Base-by-base conservation (phyloP, 371 early-diverging fungal genomes). In the Apophysomyces variabilis region DNA sequence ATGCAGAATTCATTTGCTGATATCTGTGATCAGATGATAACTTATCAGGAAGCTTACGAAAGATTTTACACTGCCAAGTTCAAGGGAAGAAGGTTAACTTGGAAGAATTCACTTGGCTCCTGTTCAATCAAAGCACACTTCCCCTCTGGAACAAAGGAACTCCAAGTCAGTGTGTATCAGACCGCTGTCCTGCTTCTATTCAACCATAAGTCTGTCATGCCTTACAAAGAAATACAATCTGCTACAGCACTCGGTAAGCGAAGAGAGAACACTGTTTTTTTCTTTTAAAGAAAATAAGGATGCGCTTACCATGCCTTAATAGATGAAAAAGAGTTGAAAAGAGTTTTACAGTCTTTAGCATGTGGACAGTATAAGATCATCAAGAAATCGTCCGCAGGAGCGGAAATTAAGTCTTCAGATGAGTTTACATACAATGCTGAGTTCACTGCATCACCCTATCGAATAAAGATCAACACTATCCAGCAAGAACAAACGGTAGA, bases 71-170 rank as follows among this genome's bases (percentile, higher is more conserved):
- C 80, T 14, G 78, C 78, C 37, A 88, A 88, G 69, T 90, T 93
- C 77, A 91, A 85, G 39, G 94, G 95, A 7, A 85, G 93, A 57
- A 83, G 87, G 38, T 74, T 98, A 38, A 87, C 85, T 45, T 98
- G 96, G 96, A 93, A 93, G 67, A 88, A 92, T 65, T 81, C 87
- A 5, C 83, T 96, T 43, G 94, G 93, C 0, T 86, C 87, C 16
- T 93, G 95, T 70, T 67, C 88, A 6, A 66, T 96, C 4, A 84
- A 80, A 54, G 93, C 89, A 1, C 38, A 76, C 38, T 95, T 92
- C 61, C 79, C 76, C 60, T 74, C 66, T 61, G 87, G 83, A 62
- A 38, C 67, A 63, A 66, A 93, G 54, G 95, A 95, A 65, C 75
- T 96, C 7, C 73, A 80, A 2, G 84, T 92, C 38, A 92, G 91